Percentiles rank a stretch among this genome's conserved stretches.
Conservation (phyloP, 306 rosid species). For the Cercis canadensis region DNA sequence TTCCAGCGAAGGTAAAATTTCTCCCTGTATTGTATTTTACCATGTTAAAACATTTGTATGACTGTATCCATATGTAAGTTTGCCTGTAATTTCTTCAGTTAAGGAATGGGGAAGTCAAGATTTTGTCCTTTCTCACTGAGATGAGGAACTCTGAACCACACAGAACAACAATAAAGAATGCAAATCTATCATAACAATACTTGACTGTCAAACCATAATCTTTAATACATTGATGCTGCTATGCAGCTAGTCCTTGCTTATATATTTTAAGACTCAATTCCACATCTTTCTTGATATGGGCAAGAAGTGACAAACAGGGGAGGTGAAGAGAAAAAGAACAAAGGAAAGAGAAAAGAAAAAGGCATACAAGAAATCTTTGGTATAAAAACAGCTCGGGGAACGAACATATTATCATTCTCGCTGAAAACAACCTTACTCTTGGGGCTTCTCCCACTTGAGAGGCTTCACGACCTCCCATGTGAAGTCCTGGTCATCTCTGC, state of each 20-base stretch:
- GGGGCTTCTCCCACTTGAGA: constrained; percentile 61
- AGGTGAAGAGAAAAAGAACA: neutral
- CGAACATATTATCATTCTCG: constrained; percentile 27
- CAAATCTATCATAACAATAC: neutral
- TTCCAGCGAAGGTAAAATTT: too few species aligned
- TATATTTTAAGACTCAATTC: neutral
- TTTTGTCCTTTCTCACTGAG: too few species aligned
- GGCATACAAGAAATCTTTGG: constrained; percentile 11
- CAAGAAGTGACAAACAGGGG: neutral
- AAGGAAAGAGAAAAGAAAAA: constrained; percentile 12
- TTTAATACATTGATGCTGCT: neutral
- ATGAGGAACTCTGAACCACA: neutral
- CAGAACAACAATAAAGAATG: neutral
- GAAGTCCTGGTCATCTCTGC: constrained; percentile 68
- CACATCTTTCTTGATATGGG: neutral
- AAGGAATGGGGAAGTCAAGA: neutral
- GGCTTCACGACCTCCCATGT: constrained; percentile 72
- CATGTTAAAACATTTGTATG: too few species aligned
- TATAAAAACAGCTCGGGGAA: constrained; percentile 26
- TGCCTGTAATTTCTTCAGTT: neutral
- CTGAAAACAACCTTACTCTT: constrained; percentile 38
- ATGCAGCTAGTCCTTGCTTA: neutral
- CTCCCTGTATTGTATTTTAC: too few species aligned
- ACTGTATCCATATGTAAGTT: too few species aligned
- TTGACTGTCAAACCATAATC: constrained; percentile 3